A percentile compares a stretch with the other conserved stretches of the same genome.
Evolutionary conservation across 257 asterid genomes (phyloP).

Genomic region (Nyctanthes arbortristis): DNA sequence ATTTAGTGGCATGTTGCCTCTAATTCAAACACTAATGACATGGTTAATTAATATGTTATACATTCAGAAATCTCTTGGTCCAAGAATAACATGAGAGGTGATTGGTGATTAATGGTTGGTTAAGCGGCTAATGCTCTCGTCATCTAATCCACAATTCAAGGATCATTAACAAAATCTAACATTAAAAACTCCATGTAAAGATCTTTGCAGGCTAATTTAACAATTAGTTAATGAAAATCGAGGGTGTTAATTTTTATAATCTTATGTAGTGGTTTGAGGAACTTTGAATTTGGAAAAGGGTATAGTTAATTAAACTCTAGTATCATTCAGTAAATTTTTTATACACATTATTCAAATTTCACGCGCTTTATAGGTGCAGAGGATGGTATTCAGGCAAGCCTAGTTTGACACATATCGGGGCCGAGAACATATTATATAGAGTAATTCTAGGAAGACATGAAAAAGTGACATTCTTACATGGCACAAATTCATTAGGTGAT

Average conservation of each 20-base stretch:
- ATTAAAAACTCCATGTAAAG: conserved; percentile 34
- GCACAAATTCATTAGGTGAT: too few relatives aligned
- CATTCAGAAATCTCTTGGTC: conserved; percentile 20
- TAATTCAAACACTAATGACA: conserved; percentile 31
- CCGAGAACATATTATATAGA: too few relatives aligned
- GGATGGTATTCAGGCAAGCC: too few relatives aligned
- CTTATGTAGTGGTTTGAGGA: conserved; percentile 32
- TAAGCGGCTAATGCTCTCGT: conserved; percentile 40
- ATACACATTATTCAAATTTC: too few relatives aligned
- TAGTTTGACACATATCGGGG: too few relatives aligned
- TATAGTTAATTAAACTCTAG: too few relatives aligned
- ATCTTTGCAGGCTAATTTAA: conserved; percentile 34
- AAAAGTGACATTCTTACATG: too few relatives aligned
- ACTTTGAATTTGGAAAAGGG: conserved; percentile 58
- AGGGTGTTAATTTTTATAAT: conserved; percentile 34
- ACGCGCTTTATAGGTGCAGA: too few relatives aligned
- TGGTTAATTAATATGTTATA: background rate
- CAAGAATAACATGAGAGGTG: conserved; percentile 40
- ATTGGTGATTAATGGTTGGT: conserved; percentile 27
- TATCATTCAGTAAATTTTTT: too few relatives aligned
- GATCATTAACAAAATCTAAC: background rate
- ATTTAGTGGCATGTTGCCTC: conserved; percentile 48
- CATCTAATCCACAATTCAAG: conserved; percentile 33
- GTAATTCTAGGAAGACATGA: too few relatives aligned
- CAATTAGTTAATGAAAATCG: conserved; percentile 41